Evolutionary conservation across 192 early-diverging fungal species (phyloP), one percentile per base, ranked within the genome.

Genomic region (Podochytrium sp.): DNA sequence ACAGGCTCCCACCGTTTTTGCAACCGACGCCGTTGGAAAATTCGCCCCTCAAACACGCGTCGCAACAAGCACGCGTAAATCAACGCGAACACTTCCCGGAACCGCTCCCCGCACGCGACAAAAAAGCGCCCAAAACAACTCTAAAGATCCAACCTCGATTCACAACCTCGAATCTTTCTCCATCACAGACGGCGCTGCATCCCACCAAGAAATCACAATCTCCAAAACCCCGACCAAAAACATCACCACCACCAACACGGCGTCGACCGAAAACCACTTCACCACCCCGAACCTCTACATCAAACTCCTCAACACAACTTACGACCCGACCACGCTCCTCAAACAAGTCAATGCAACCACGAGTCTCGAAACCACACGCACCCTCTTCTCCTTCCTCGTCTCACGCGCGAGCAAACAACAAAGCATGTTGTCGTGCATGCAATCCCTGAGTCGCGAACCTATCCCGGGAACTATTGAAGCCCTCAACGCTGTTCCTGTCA

Each of bases 221-320:
- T 18, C 5, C 41, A 43, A n/a, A 25, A 35, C 34, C 49, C 64
- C 23, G 23, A 10, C 40, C 42, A 41, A 5, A 14, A 20, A 27
- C 18, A 12, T 37, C 50, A 25, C 27, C 34, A 53, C 29, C 3
- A 61, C 70, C 34, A 57, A 40, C n/a, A 40, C 40, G 23, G 25
- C 23, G 10, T 38, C 1, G 38, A 7, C 53, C 14, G 34, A 67
- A 40, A 52, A 61, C 38, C 7, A 20, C 4, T 34, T 51, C 71
- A 34, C 75, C 29, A 84, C 82, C 56, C 35, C 76, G 0, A 82
- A 81, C 60, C 38, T 80, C 3, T 86, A 86, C 69, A 74, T 80
- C 51, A 81, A 81, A 70, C 85, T 86, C 25, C 73, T 86, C 3
- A 77, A 81, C 68, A 73, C 62, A 29, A 37, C 14, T 7, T 73